Percentiles rank a stretch among this genome's conserved stretches.
phyloP scores from a whole-genome alignment of 768 basidiomycete species.

The Leucocoprinus leucothites region DNA sequence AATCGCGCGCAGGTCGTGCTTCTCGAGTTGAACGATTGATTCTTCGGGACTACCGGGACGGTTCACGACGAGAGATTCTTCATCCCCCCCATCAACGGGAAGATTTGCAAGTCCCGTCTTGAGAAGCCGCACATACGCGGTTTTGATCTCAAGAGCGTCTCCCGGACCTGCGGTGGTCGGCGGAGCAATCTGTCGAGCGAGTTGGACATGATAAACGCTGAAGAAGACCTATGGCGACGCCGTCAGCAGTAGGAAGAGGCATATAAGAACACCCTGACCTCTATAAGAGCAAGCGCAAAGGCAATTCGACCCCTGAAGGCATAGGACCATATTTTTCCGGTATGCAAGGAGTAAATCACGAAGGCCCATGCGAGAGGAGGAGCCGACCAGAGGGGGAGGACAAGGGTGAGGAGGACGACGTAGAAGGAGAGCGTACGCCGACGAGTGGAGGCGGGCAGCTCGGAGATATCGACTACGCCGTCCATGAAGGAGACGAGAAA shows the following conservation, averaged over 20 bases:
- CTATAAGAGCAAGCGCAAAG: slow-evolving; percentile 53
- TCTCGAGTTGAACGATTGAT: slow-evolving; percentile 50
- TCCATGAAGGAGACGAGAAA: slow-evolving; percentile 16
- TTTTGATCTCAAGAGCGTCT: slow-evolving; percentile 54
- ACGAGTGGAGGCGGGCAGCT: slow-evolving; percentile 33
- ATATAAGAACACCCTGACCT: slow-evolving; percentile 38
- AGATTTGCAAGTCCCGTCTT: slow-evolving; percentile 61
- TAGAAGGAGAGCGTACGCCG: slow-evolving; percentile 52
- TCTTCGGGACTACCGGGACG: slow-evolving; percentile 64
- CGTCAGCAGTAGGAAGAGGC: background rate
- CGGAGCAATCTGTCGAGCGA: slow-evolving; percentile 45
- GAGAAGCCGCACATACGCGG: slow-evolving; percentile 58
- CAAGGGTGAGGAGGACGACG: slow-evolving; percentile 48
- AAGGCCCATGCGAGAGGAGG: slow-evolving; percentile 67
- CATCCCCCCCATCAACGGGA: slow-evolving; percentile 49
- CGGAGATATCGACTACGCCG: slow-evolving; percentile 30
- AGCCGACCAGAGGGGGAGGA: slow-evolving; percentile 63
- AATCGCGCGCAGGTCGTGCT: slow-evolving; percentile 64
- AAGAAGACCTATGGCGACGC: slow-evolving; percentile 53
- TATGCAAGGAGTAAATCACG: slow-evolving; percentile 46
- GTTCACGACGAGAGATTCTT: slow-evolving; percentile 44
- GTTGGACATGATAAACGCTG: slow-evolving; percentile 58
- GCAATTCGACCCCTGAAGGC: slow-evolving; percentile 31
- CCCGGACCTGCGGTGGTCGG: slow-evolving; percentile 42
- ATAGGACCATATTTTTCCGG: slow-evolving; percentile 39